Base-by-base conservation (phyloP, 805 yeast genomes). In the Saturnispora gosingensis region DNA sequence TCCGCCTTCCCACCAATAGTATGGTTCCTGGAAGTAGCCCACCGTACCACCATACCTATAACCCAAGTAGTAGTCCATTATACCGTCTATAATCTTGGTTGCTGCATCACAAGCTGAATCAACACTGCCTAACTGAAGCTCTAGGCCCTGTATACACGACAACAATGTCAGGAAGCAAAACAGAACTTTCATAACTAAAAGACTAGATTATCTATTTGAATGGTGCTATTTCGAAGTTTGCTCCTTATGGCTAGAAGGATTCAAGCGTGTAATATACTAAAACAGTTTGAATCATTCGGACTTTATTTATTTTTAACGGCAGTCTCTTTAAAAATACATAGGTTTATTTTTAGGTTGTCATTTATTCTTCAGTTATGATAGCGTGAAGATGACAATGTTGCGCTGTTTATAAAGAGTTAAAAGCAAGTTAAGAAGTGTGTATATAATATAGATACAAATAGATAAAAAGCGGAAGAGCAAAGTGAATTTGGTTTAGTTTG, bases 1-100 rank as follows among this genome's bases (percentile, higher is more conserved):
- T 56, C 95, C 95, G 35, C 91, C 88, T 67, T 86, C 88, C 95
- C 95, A 86, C 95, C 95, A 86, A 68, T 85, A 86, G 72, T 86
- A 86, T 2, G 93, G 93, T 59, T 67, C 59, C 9, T 77, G 70
- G 65, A 86, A 83, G 83, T 79, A 74, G 27, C 95, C 95, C 18
- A 83, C 70, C 22, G 84, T 74, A 38, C 85, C 83, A 28, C 91
- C 93, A 42, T 71, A 65, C 30, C 75, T 68, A 25, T 65, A 60
- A 25, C 93, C 91, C 5, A 76, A 79, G 61, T 89, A 88, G 67
- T 89, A 89, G 69, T 86, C 90, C 72, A 88, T 72, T 49, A 87
- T 69, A 53, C 96, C 96, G 45, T 74, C 66, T 1, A 82, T 81
- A n/a, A 88, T 70, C 45, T 79, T 67, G 0, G 81, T 71, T 3